Conservation (phyloP, 2,329 filamentous ascomycete genomes). For the Didymella arachidicola region DNA sequence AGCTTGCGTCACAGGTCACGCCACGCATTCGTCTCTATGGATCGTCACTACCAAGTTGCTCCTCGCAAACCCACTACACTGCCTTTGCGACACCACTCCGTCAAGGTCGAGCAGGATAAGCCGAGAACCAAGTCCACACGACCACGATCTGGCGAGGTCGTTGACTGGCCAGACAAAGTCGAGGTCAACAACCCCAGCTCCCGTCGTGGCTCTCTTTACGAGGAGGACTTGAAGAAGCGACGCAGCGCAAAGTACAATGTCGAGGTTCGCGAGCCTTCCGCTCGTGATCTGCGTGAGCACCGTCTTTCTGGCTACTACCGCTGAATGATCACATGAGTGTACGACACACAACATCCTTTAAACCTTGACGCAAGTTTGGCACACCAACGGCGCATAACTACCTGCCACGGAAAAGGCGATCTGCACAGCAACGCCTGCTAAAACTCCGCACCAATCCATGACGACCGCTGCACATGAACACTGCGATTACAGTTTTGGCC, state of each 20-base stretch:
- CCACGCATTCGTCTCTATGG: conserved; percentile 54
- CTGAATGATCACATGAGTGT: conserved; percentile 35
- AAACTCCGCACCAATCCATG: conserved; percentile 31
- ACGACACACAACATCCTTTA: conserved; percentile 12
- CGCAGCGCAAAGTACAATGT: conserved; percentile 51
- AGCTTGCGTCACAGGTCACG: conserved; percentile 47
- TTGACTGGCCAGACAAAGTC: conserved; percentile 47
- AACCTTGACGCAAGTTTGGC: conserved; percentile 14
- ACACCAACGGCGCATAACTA: conserved; percentile 17
- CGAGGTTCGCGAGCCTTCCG: conserved; percentile 53
- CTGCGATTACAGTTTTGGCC: conserved; percentile 19
- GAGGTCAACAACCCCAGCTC: conserved; percentile 45
- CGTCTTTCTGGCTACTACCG: conserved; percentile 51
- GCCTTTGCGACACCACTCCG: conserved; percentile 37
- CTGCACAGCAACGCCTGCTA: conserved; percentile 29
- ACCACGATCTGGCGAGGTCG: conserved; percentile 48
- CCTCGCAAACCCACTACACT: conserved; percentile 43
- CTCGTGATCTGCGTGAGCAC: conserved; percentile 47
- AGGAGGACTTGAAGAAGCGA: conserved; percentile 49
- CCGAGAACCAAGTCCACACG: conserved; percentile 38
- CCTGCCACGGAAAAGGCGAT: conserved; percentile 17
- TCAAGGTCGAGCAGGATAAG: conserved; percentile 47
- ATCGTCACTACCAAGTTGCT: conserved; percentile 53
- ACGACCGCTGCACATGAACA: conserved; percentile 25
- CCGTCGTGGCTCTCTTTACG: conserved; percentile 54